Evolutionary conservation across 2,329 filamentous ascomycete species (phyloP).

Genomic region (Cladorrhinum sp.): DNA sequence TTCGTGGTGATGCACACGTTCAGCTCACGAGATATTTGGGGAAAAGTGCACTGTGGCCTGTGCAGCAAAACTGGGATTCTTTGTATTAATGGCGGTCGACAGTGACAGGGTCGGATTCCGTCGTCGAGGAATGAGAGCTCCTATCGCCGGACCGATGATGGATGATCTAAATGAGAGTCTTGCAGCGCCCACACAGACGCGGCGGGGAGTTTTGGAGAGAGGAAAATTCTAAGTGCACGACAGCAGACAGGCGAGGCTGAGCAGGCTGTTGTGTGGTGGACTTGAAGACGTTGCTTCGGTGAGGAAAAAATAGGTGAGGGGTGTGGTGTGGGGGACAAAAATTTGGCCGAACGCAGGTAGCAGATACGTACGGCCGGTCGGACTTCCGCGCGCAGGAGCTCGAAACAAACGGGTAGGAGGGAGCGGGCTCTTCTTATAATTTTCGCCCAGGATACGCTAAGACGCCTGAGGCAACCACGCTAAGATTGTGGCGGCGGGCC

Average conservation of each 20-base stretch:
- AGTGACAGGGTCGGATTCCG: constrained; percentile 7
- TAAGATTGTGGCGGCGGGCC: constrained; percentile 41
- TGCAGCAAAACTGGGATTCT: constrained; percentile 4
- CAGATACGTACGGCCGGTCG: constrained; percentile 45
- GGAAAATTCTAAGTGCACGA: constrained; percentile 17
- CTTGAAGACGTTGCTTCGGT: constrained; percentile 27
- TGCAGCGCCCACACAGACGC: background rate
- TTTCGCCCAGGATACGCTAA: constrained; percentile 34
- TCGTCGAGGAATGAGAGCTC: background rate
- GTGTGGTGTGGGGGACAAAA: constrained; percentile 35
- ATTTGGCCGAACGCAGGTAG: constrained; percentile 44
- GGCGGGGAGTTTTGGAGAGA: constrained; percentile 1
- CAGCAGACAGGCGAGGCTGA: constrained; percentile 19
- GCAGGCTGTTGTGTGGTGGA: constrained; percentile 8
- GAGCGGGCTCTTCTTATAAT: constrained; percentile 56
- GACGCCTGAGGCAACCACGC: constrained; percentile 43
- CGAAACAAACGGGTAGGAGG: constrained; percentile 50
- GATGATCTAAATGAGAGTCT: constrained; percentile 9
- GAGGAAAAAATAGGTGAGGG: constrained; percentile 26
- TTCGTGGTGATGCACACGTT: constrained; percentile 3
- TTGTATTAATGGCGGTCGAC: constrained; percentile 5
- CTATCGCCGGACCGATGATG: background rate
- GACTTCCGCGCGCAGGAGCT: constrained; percentile 51
- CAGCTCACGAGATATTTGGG: constrained; percentile 5
- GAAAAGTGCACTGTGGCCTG: constrained; percentile 8